Percentiles rank a stretch among this genome's conserved stretches.
Evolutionary conservation across 331 rosid genomes (phyloP).

Genomic region (Saraca asoca): DNA sequence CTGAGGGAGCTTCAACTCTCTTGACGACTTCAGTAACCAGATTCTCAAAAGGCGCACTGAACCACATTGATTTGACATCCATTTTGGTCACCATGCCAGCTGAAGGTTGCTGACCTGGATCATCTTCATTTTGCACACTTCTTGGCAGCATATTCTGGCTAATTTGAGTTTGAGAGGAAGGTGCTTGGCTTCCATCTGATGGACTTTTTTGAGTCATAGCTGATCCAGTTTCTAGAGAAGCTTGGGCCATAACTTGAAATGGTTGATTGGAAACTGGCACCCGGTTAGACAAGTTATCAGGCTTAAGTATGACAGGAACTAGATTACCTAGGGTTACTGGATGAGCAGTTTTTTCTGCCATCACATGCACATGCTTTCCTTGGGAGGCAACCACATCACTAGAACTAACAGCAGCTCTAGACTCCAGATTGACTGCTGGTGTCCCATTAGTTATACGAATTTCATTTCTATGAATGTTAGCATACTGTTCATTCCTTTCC

Average conservation of each 20-base stretch:
- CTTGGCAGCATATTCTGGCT: conserved; percentile 35
- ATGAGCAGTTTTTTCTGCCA: conserved; percentile 36
- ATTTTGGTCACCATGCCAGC: conserved; percentile 19
- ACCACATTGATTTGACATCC: conserved; percentile 10
- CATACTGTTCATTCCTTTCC: conserved; percentile 49
- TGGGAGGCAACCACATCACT: conserved; percentile 37
- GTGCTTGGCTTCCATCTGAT: conserved; percentile 33
- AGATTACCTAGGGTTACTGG: conserved; percentile 49
- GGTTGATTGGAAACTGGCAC: conserved; percentile 36
- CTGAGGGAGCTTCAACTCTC: conserved; percentile 37
- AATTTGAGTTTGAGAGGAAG: conserved; percentile 31
- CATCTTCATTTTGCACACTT: conserved; percentile 28
- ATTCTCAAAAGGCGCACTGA: conserved; percentile 34
- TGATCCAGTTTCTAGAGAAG: conserved; percentile 36
- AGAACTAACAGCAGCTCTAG: conserved; percentile 43
- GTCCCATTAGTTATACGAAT: conserved; percentile 36
- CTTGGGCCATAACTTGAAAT: conserved; percentile 28
- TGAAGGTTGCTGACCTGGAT: conserved; percentile 23
- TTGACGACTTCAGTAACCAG: conserved; percentile 41
- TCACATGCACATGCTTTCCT: conserved; percentile 36
- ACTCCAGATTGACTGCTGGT: conserved; percentile 40
- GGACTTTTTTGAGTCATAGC: conserved; percentile 36
- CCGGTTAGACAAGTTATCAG: conserved; percentile 41
- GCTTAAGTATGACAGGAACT: conserved; percentile 62
- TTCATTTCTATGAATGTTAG: conserved; percentile 39